Evolutionary conservation across 2,329 filamentous ascomycete species (phyloP), one percentile per base, ranked within the genome.

Genomic region (Malbranchea zuffiana): DNA sequence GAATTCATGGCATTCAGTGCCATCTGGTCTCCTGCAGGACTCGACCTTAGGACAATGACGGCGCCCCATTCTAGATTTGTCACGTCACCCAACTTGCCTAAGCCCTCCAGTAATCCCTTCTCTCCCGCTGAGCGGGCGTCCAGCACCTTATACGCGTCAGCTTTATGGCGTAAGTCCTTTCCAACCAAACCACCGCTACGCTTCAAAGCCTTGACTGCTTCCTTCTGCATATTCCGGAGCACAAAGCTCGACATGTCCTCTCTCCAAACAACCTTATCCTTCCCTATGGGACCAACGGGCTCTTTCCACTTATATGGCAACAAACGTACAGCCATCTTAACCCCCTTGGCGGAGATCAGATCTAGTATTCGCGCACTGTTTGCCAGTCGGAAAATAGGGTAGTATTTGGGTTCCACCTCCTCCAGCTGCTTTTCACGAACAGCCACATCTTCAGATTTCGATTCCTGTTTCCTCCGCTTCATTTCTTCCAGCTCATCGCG

Each of bases 221-320:
- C 50, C 29, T 49, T 53, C 13, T 57, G 55, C 50, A 69, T 51
- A 30, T 57, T 42, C 5, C 44, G 45, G 0, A 64, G 44, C 3
- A 69, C 47, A 30, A 67, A 57, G 3, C 56, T 51, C 3, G 63
- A 49, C 61, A 70, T 68, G 46, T 71, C 65, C 33, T 62, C 50
- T 10, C 65, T 56, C 66, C 67, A 71, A 1, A 65, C 50, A 8
- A 66, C 36, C 4, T 50, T 49, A 18, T 47, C 51, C 5, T 43
- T 28, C 1, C 49, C 52, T 16, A 57, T 27, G 5, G 54, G 52
- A 0, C 57, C 49, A 3, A 47, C 23, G 13, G 55, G 50, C 47
- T 49, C 37, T 50, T 60, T 54, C 61, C 60, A 53, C 19, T 50
- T 47, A 47, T 50, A 47, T 31, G 62, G 60, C 4, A 64, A 18